phyloP scores from a whole-genome alignment of 129 eudicot genomes.

The Helichrysum umbraculigerum region DNA sequence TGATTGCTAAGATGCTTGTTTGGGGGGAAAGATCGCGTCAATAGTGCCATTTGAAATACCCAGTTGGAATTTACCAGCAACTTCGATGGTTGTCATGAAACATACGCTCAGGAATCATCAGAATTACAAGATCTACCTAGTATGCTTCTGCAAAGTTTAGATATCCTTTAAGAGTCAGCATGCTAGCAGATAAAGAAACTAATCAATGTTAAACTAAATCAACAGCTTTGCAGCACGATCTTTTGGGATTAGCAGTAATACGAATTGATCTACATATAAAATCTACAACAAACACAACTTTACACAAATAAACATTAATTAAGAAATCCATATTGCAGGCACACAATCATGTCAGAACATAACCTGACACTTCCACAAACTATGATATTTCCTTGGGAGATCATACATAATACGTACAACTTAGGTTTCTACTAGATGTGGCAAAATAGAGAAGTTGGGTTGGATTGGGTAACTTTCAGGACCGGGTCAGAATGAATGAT shows the following conservation, averaged over 20 bases:
- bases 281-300: neutral
- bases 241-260: neutral
- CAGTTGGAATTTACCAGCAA: conserved; percentile 12
- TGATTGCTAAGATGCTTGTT: conserved; percentile 21
- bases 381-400: neutral
- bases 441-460: neutral
- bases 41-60: conserved; percentile 26
- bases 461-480: neutral
- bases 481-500: neutral
- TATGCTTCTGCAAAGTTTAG: conserved; percentile 17
- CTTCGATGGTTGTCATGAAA: neutral
- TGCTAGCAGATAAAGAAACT: neutral
- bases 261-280: neutral
- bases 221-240: neutral
- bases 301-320: neutral
- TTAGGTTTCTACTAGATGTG: neutral
- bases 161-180: conserved; percentile 20
- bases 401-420: neutral
- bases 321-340: neutral
- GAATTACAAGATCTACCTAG: neutral
- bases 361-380: neutral
- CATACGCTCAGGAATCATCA: neutral
- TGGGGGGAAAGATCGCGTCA: conserved; percentile 13
- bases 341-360: neutral
- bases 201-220: neutral